Percentiles rank a stretch among this genome's conserved stretches.
These are phyloP conservation scores for Dendrobium huoshanense DNA, from an alignment of 106 monocot genomes.

Conservation along the genomic window DNA sequence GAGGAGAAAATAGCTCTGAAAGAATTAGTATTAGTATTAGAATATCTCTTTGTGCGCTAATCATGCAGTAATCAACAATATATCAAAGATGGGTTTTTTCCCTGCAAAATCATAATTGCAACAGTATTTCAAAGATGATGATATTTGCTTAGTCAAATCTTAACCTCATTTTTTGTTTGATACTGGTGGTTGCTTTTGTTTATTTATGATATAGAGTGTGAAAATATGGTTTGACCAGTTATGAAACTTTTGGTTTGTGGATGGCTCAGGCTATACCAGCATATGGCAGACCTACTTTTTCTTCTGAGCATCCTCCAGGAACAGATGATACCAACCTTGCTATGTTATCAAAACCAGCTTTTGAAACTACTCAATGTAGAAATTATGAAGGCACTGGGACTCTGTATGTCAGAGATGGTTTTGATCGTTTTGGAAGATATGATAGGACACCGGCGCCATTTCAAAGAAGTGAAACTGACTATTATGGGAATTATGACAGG, in stretches of 20 bases:
- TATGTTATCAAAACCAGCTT: neutral
- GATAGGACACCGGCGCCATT: conserved; percentile 3
- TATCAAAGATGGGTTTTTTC: neutral
- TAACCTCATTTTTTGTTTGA: neutral
- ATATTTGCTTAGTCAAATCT: neutral
- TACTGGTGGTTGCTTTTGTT: neutral
- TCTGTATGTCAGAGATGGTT: neutral
- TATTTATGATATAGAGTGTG: neutral
- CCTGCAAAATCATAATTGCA: neutral
- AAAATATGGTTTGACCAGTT: neutral
- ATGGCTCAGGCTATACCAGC: conserved; percentile 18
- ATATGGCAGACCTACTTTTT: conserved; percentile 15
- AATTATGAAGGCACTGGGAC: conserved; percentile 1
- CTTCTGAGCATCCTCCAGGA: conserved; percentile 2
- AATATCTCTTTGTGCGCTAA: neutral
- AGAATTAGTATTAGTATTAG: neutral
- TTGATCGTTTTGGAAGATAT: conserved; percentile 3
- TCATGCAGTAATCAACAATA: neutral
- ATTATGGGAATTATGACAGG: conserved; percentile 1
- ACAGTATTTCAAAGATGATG: neutral
- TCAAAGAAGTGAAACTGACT: conserved; percentile 2
- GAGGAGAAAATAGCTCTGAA: neutral
- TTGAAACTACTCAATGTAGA: conserved; percentile 3
- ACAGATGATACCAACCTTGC: neutral
- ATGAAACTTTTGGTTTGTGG: neutral